Base-by-base conservation (phyloP, 1,284 basidiomycete species). In the Bondarzewia mesenterica region DNA sequence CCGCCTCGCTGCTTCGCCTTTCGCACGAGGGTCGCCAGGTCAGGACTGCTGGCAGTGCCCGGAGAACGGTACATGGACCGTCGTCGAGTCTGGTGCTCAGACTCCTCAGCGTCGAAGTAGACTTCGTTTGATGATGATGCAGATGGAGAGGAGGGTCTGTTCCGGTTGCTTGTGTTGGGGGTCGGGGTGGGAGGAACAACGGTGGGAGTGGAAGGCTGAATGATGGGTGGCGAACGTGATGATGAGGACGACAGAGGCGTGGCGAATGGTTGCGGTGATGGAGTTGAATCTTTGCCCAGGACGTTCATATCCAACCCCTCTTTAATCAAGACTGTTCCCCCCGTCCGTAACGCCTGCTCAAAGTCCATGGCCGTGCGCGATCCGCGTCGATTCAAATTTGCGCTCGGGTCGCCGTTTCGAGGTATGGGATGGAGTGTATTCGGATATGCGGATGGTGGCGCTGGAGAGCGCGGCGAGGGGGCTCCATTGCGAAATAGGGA, bases 1-100 rank as follows among this genome's bases (percentile, higher is more conserved):
- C 66, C 72, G 29, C 78, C 78, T 42, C 75, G 72, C 58, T 85
- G 84, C 63, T 82, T 87, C 29, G 85, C 82, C 66, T 90, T 91
- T 53, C 84, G 76, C 46, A 92, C 67, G 48, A 93, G 72, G 2
- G 88, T 91, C 4, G 88, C 86, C 21, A 94, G 73, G 65, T 95
- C 91, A 21, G 92, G 91, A 57, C 86, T 90, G 57, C 86, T 89
- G 21, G 89, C 86, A 2, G 89, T 92, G 43, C 90, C 91, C 6
- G 85, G 73, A n/a, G 86, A 84, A 51, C 91, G 77, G 63, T 91
- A 92, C 69, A 93, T 80, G 54, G 86, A 89, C 46, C 89, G 76
- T 38, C 89, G 78, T 63, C 88, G 87, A 18, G 79, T 78, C 57
- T 82, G 77, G 56, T 76, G 72, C 56, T 83, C 81, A 4, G 68